phyloP scores from a whole-genome alignment of 169 alveolate genomes.

The Plasmodium vivax region DNA sequence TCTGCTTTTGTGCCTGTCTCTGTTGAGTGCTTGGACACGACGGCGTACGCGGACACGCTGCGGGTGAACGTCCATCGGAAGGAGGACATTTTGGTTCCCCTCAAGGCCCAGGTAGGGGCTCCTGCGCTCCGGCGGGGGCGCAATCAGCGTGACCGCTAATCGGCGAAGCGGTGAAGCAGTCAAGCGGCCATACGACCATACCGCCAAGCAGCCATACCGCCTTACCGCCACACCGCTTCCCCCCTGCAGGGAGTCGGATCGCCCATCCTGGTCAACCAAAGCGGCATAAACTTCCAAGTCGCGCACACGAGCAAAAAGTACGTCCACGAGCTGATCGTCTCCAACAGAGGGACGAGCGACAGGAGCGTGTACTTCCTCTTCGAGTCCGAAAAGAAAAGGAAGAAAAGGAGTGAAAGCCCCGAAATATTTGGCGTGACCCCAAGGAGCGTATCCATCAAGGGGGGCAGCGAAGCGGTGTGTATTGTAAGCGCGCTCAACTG shows the following conservation, averaged over 20 bases:
- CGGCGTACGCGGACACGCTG: constrained; percentile 12
- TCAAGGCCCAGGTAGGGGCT: constrained; percentile 33
- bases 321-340: constrained; percentile 38
- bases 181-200: neutral
- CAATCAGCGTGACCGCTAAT: neutral
- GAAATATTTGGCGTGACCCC: constrained; percentile 62
- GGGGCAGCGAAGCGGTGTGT: constrained; percentile 44
- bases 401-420: constrained; percentile 9
- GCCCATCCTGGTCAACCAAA: constrained; percentile 39
- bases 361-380: constrained; percentile 33
- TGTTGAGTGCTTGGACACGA: constrained; percentile 54
- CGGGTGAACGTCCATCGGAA: constrained; percentile 35
- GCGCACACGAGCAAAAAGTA: constrained; percentile 44
- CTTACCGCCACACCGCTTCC: neutral
- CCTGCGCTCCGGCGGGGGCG: neutral
- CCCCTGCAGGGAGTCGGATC: constrained; percentile 31
- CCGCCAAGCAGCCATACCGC: neutral
- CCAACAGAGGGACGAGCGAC: constrained; percentile 48
- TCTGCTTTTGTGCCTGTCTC: constrained; percentile 18
- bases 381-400: constrained; percentile 57
- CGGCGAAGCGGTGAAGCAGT: neutral
- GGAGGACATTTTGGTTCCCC: constrained; percentile 24
- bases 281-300: constrained; percentile 8
- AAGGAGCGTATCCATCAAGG: constrained; percentile 22
- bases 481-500: constrained; percentile 31